A percentile compares a stretch with the other conserved stretches of the same genome.
phyloP scores from a whole-genome alignment of 2,329 filamentous ascomycete genomes.

The Venturia aucupariae region DNA sequence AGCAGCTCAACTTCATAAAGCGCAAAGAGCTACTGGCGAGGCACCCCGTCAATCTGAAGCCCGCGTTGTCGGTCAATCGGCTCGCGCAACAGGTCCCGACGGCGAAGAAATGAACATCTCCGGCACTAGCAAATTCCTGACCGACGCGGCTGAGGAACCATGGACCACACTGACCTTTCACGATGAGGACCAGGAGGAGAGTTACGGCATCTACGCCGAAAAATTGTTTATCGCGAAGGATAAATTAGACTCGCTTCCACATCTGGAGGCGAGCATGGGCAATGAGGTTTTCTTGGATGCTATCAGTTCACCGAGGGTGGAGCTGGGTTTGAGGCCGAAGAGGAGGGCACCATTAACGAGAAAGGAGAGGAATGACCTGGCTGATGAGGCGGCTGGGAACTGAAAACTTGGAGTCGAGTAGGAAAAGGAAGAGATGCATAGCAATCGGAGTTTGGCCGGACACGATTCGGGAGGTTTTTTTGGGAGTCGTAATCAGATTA shows the following conservation, averaged over 20 bases:
- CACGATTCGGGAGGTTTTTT: too few species aligned
- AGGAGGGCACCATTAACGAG: slow-evolving; percentile 28
- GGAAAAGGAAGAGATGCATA: not conserved
- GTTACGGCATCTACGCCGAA: slow-evolving; percentile 68
- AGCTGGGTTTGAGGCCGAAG: slow-evolving; percentile 27
- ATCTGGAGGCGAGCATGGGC: slow-evolving; percentile 46
- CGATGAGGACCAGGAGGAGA: slow-evolving; percentile 65
- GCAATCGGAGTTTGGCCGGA: not conserved
- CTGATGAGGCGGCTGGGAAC: not conserved
- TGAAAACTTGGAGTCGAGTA: not conserved
- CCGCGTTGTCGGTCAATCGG: slow-evolving; percentile 75
- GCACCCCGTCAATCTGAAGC: slow-evolving; percentile 44
- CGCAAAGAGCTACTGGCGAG: slow-evolving; percentile 35
- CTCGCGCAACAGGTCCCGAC: slow-evolving; percentile 65
- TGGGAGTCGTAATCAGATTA: too few species aligned
- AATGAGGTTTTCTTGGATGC: slow-evolving; percentile 53
- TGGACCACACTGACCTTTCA: slow-evolving; percentile 76
- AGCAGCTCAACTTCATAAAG: slow-evolving; percentile 24
- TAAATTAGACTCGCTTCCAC: slow-evolving; percentile 29
- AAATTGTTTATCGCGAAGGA: slow-evolving; percentile 52
- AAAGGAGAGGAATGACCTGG: slow-evolving; percentile 17
- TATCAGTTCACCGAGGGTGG: slow-evolving; percentile 46
- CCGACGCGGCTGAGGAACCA: slow-evolving; percentile 67
- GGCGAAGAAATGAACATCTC: slow-evolving; percentile 54
- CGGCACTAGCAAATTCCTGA: slow-evolving; percentile 67